Conservation (phyloP, 192 early-diverging fungal species). For the Powellomyces hirtus region DNA sequence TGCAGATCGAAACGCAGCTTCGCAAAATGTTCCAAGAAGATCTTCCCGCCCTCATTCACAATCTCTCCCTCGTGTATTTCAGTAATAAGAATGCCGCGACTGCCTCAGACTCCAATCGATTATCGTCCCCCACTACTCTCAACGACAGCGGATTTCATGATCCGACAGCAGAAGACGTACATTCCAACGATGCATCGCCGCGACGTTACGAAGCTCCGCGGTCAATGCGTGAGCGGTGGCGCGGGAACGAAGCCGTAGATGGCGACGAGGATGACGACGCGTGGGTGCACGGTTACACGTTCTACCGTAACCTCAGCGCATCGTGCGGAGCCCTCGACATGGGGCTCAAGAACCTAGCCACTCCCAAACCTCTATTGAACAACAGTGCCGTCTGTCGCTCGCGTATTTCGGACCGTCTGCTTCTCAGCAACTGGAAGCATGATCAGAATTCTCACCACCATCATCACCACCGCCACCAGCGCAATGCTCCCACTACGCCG, state of each 20-base stretch:
- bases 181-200: not conserved
- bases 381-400: conserved; percentile 12
- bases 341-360: conserved; percentile 17
- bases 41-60: conserved; percentile 89
- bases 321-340: not conserved
- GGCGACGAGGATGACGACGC: conserved; percentile 24
- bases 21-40: conserved; percentile 91
- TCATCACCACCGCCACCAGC: not conserved
- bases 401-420: conserved; percentile 2
- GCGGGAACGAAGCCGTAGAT: conserved; percentile 40
- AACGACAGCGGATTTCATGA: conserved; percentile 21
- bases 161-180: not conserved
- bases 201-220: not conserved
- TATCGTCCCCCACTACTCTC: not conserved
- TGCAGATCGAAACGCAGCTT: conserved; percentile 86
- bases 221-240: conserved; percentile 49
- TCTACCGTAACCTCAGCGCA: conserved; percentile 37
- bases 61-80: conserved; percentile 71
- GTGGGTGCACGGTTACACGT: conserved; percentile 33
- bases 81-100: not conserved
- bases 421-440: not conserved
- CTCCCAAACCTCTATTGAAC: not conserved
- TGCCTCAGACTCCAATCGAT: not conserved
- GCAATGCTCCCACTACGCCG: not conserved
- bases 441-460: not conserved